Evolutionary conservation across 495 filamentous ascomycete species (phyloP), one percentile per base, ranked within the genome.

Genomic region (Lophium mytilinum): DNA sequence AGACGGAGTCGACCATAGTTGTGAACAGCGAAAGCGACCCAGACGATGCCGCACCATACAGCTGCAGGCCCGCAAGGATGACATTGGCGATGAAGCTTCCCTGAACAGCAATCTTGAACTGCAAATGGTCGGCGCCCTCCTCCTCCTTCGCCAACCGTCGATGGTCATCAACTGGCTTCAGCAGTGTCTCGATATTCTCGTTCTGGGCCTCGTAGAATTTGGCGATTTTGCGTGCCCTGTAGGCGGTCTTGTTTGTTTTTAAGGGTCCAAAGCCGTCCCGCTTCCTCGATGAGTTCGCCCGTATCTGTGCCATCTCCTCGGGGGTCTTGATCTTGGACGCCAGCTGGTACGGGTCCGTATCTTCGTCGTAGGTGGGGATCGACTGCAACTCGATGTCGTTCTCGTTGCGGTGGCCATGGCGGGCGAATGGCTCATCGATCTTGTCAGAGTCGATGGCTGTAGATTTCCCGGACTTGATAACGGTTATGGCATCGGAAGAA

Each of bases 1-100:
- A 98, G 61, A 98, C 79, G 21, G 92, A 85, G 71, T 98, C 93
- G 36, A 91, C 93, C 88, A 95, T 95, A 50, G 94, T 98, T 7
- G 93, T 96, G 77, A 97, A 96, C 49, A 98, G 82, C 5, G 92
- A 96, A 39, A 97, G 79, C 6, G 90, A 96, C 18, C 84, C 82
- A 1, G 90, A 95, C 0, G 88, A 83, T 35, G 86, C 79, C 50
- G 93, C 93, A 34, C 83, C 93, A 72, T 95, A 98, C 39, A 96
- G 72, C 65, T 98, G 93, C 4, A 98, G 75, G 7, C 79, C 72
- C 7, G 89, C 81, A 3, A 98, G 78, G 37, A 87, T 50, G 35
- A 96, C 66, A 67, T 97, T 98, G 43, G 90, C 93, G 3, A 75
- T 79, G 63, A 97, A 89, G 46, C 86, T 90, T n/a, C 89, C 94